Base-by-base conservation (phyloP, 73 alveolate genomes). In the Symbiodinium natans region DNA sequence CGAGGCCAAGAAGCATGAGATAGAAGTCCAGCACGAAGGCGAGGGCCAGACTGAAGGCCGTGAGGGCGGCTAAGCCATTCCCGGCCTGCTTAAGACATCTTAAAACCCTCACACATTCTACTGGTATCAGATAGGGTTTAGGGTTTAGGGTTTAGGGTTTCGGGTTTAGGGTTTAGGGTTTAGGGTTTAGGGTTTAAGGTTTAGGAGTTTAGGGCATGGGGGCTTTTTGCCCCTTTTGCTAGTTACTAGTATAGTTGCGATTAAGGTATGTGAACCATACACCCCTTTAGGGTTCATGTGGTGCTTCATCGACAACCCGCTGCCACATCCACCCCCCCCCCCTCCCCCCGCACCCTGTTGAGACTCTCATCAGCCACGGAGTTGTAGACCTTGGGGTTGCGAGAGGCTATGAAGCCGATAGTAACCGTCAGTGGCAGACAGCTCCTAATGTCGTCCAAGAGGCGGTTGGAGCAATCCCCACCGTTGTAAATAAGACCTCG, bases 341-440 rank as follows among this genome's bases (percentile, higher is more conserved):
- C n/a, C n/a, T n/a, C n/a, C n/a, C n/a, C n/a, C 41, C 52, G 31
- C 8, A 89, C 97, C 68, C 7, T 82, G 80, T 90, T 90, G 87
- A 90, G 77, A 19, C 54, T 73, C 75, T 36, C 80, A 71, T 90
- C 97, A 25, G 97, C 97, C 77, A 90, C 97, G 38, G 77, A 4
- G 38, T 90, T 90, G 97, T 71, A 90, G 71, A 90, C 88, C 97
- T 90, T 15, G 59, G 59, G 59, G 6, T 46, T 46, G 59, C 6
- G 59, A 46, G 13, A 46, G 13, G 59, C 59, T 46, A 6, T 21
- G 48, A 40, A 11, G 86, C 27, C 21, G 10, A 29, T 8, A 27
- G 8, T 77, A 39, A 68, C 82, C 41, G 40, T 29, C 31, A 39
- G 19, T 68, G n/a, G n/a, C n/a, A n/a, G n/a, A n/a, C n/a, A n/a